Base-by-base conservation (phyloP, 148 eudicot genomes). In the Vaccinium macrocarpon region DNA sequence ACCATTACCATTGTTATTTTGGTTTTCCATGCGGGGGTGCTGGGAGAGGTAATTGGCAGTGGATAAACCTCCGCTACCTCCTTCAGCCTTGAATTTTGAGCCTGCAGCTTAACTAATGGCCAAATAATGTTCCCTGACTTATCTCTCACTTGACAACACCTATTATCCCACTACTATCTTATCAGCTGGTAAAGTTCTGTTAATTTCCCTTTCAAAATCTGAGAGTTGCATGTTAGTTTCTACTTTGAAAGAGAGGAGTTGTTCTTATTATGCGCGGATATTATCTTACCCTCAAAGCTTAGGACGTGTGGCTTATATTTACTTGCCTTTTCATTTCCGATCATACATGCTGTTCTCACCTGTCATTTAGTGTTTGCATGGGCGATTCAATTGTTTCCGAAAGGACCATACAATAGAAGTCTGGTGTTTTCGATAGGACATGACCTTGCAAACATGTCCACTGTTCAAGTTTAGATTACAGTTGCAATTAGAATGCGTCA, bases 41-140 rank as follows among this genome's bases (percentile, higher is more conserved):
- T 51, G 77, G 83, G 32, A 46, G 83, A 35, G 46, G 70, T n/a
- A 49, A 64, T 57, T 81, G 61, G 59, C 35, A 50, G 68, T 23
- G 48, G 76, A 48, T 70, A 82, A 71, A 52, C 64, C 32, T 29
- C 29, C 29, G 77, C 29, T 82, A 35, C 61, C 46, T 35, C 55
- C 13, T 27, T 13, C 38, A 8, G 42, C 32, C 74, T 49, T 46
- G 15, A 64, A 50, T 11, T 27, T 27, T 18, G 13, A 52, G 38
- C 81, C 46, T 53, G 68, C 21, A 25, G 50, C 38, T 52, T 53
- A 27, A 25, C 61, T 51, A 25, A 50, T 50, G 46, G 23, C 83
- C 46, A 16, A 9, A 55, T 35, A 21, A 48, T 66, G 73, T 4
- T 48, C 46, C 21, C 8, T 2, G 13, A 12, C 76, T 29, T 25